phyloP scores from a whole-genome alignment of 2,329 filamentous ascomycete genomes.

The Xylaria sp. region DNA sequence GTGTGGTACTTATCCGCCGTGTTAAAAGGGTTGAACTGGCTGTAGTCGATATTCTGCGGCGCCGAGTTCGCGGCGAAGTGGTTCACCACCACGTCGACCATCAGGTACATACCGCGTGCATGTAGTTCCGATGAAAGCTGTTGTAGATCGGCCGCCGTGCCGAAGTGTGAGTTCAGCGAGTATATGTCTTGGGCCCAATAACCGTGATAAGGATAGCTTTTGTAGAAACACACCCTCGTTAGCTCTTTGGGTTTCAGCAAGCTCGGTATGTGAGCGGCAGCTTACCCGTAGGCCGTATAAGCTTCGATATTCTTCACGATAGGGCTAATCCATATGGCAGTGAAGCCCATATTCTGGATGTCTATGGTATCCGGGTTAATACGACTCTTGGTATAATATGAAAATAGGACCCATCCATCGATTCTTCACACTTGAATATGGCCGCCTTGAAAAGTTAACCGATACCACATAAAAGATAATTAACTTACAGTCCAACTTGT shows the following conservation, averaged over 20 bases:
- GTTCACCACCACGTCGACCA: slow-evolving; percentile 70
- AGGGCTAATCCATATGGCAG: slow-evolving; percentile 59
- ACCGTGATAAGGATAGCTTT: slow-evolving; percentile 58
- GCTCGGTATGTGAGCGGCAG: slow-evolving; percentile 1
- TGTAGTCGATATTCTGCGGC: slow-evolving; percentile 63
- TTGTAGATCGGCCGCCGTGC: slow-evolving; percentile 65
- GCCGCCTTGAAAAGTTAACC: background rate
- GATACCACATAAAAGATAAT: background rate
- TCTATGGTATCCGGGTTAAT: slow-evolving; percentile 41
- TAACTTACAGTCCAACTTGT: slow-evolving; percentile 56
- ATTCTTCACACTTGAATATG: background rate
- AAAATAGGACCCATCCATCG: background rate
- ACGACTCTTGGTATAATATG: background rate
- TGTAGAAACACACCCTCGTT: background rate
- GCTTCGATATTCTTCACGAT: slow-evolving; percentile 56
- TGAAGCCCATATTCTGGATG: slow-evolving; percentile 60
- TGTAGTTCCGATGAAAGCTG: slow-evolving; percentile 63
- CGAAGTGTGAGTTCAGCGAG: slow-evolving; percentile 69
- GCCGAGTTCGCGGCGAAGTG: slow-evolving; percentile 64
- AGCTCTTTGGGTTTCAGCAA: background rate
- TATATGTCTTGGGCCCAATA: slow-evolving; percentile 66
- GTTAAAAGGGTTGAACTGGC: slow-evolving; percentile 65
- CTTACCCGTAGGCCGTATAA: slow-evolving; percentile 54
- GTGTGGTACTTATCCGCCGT: slow-evolving; percentile 64
- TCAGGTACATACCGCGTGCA: slow-evolving; percentile 67